phyloP scores from a whole-genome alignment of 1,284 basidiomycete species.

The Leccinum subfulvum region DNA sequence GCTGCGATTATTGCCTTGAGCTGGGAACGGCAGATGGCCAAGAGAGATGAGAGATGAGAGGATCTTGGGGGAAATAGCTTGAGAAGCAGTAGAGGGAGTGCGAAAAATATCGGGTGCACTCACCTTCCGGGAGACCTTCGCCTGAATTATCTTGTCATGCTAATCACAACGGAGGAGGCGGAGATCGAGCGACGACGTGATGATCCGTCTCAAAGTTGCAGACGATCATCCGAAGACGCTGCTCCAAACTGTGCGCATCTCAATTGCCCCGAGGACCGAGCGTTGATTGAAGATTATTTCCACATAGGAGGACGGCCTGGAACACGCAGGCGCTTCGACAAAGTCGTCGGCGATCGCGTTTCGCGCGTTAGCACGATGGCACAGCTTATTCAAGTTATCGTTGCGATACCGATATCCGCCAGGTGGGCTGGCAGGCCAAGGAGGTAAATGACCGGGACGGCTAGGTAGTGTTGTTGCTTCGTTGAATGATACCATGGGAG shows the following conservation, averaged over 20 bases:
- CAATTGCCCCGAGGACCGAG: conserved; percentile 11
- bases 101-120: too few relatives aligned
- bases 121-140: too few relatives aligned
- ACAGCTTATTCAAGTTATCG: not conserved
- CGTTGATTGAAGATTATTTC: conserved; percentile 11
- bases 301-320: conserved; percentile 8
- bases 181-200: conserved; percentile 4
- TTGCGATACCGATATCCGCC: conserved; percentile 12
- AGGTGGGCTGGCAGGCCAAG: conserved; percentile 23
- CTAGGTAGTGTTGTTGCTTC: conserved; percentile 7
- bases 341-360: conserved; percentile 9
- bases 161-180: not conserved
- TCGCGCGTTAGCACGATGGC: not conserved
- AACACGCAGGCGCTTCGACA: conserved; percentile 8
- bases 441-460: conserved; percentile 25
- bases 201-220: conserved; percentile 13
- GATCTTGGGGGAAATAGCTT: too few relatives aligned
- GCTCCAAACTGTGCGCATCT: conserved; percentile 8
- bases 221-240: conserved; percentile 7
- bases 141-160: too few relatives aligned
- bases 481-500: conserved; percentile 24
- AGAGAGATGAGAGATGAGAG: too few relatives aligned
- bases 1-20: too few relatives aligned
- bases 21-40: too few relatives aligned
- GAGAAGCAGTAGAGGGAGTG: too few relatives aligned